Evolutionary conservation across 768 basidiomycete species (phyloP), one percentile per base, ranked within the genome.

Genomic region (Rhizopogon vinicolor): DNA sequence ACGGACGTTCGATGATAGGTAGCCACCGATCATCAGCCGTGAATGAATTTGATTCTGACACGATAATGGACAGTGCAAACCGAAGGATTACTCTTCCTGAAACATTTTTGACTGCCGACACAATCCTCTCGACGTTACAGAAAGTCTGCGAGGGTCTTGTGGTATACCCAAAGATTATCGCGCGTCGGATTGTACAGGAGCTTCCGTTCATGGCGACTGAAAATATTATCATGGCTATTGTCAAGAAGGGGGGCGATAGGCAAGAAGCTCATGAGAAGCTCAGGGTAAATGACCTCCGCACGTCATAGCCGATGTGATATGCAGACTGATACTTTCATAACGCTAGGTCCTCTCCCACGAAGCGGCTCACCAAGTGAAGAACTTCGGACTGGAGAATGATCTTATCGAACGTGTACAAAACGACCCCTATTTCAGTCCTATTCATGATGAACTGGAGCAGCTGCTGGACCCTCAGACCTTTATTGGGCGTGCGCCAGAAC

Each of bases 141-240:
- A 98, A 98, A 70, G 88, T 99, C 64, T 91, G 90, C 3, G 97
- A 98, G 73, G 97, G 96, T 0, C 81, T 99, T n/a, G 94, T 98
- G 18, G 95, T 99, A 53, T 98, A 98, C 71, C 97, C 97, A 9
- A 87, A 84, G 68, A 95, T 99, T 58, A 98, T 99, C 60, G 91
- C 81, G 10, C 84, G 93, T 41, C 86, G 93, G 39, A 95, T 99
- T 69, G 72, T 85, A 2, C 92, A 98, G 70, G 97, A 99, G 70
- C 80, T 99, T 37, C 97, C 97, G 1, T 98, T 98, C 81, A 98
- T 99, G 97, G 94, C 96, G 4, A 99, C 97, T 2, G 97, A 99
- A 73, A 99, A 99, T 71, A 82, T 99, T 72, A 98, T 98, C 74
- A 98, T 99, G 97, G 94, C 93, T 1, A 84, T 99, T 41, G 97